Base-by-base conservation (phyloP, 768 basidiomycete genomes). In the Lactifluus piperatus region DNA sequence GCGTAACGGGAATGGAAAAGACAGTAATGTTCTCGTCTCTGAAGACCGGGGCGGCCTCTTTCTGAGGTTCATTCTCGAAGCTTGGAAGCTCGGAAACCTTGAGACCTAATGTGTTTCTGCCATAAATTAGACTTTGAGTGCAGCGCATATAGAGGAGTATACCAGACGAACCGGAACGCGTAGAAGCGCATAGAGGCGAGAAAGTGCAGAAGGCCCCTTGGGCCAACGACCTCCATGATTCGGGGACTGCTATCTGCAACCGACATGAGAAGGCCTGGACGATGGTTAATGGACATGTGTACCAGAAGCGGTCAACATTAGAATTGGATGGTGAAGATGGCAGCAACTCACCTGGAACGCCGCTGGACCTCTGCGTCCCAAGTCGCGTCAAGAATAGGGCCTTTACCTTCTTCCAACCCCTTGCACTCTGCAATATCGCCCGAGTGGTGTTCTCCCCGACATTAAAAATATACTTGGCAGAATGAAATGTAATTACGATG, bases 401-500 rank as follows among this genome's bases (percentile, higher is more conserved):
- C 37, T 77, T 78, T 5, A 87, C 76, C 64, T 81, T 86, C 68
- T 78, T 82, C 79, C 89, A 81, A 50, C 81, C 81, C 46, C 79
- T 73, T 62, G 74, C 75, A 58, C 82, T 82, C 72, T 93, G 86
- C 16, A 85, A 71, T 68, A 87, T 88, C 0, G 86, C 74, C 36
- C 94, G 76, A 44, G 83, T 84, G 1, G 86, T 83, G 58, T 86
- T 87, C 71, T 97, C 93, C 8, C 90, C 86, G 20, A 78, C 83
- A 71, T 94, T 94, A 78, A 97, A 92, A 39, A 94, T 77, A 65
- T 94, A 97, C 65, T 91, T 88, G 13, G 81, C 85, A 54, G 79
- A 76, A 64, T 89, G 86, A 69, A 93, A 94, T 1, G 79, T 76
- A 64, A 95, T 71, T 59, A 88, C 72, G 26, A 97, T 72, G 9